A percentile compares a stretch with the other conserved stretches of the same genome.
Conservation (phyloP, 2,329 filamentous ascomycete genomes). For the Botrytis squamosa region DNA sequence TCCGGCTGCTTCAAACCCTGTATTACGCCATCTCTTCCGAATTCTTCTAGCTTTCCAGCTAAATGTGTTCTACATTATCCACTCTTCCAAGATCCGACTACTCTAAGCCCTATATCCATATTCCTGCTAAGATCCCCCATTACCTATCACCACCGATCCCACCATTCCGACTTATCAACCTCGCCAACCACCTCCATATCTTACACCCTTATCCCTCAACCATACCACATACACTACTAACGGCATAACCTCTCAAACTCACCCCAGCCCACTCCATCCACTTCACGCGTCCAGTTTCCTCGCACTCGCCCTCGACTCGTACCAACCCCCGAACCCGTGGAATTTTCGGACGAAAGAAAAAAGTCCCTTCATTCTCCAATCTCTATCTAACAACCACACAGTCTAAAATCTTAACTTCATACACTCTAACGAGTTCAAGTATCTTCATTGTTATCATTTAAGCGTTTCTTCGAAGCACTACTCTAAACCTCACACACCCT, state of each 20-base stretch:
- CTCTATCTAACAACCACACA: neutral
- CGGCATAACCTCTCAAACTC: neutral
- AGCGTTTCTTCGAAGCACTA: neutral
- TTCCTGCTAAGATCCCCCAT: conserved; percentile 31
- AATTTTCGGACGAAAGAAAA: neutral
- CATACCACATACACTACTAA: neutral
- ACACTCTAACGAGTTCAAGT: neutral
- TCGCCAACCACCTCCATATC: neutral
- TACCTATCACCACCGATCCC: neutral
- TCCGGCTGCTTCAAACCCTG: neutral
- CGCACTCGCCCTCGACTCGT: neutral
- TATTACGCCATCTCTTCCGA: neutral
- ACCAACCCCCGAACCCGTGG: neutral
- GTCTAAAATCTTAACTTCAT: neutral
- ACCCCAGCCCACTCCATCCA: neutral
- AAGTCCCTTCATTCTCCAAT: neutral
- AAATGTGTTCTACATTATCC: neutral
- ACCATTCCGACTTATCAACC: neutral
- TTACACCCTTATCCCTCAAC: neutral
- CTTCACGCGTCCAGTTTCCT: neutral
- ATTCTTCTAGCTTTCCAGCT: conserved; percentile 13
- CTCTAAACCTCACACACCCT: neutral
- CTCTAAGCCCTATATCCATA: conserved; percentile 24
- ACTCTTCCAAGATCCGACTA: neutral
- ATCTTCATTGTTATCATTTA: neutral